Evolutionary conservation across 768 basidiomycete species (phyloP).

Genomic region (Psilocybe azurescens): DNA sequence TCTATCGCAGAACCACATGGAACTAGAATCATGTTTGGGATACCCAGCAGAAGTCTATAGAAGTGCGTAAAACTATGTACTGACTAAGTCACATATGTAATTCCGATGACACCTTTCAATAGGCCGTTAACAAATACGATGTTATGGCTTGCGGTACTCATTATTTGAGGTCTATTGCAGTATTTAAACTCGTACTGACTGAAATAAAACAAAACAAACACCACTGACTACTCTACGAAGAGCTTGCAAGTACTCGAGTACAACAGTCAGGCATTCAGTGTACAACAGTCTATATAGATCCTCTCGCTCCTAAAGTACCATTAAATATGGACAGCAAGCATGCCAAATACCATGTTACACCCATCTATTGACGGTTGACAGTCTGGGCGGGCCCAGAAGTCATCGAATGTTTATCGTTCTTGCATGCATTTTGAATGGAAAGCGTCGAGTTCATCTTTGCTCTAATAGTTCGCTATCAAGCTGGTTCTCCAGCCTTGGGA

Average conservation of each 20-base stretch:
- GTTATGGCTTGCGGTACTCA: too few species aligned
- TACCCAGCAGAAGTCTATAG: neutral
- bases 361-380: conserved; percentile 8
- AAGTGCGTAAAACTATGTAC: neutral
- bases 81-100: too few species aligned
- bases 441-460: neutral
- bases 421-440: conserved; percentile 19
- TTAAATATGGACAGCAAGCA: conserved; percentile 17
- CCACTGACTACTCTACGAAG: too few species aligned
- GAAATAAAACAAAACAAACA: too few species aligned
- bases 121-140: too few species aligned
- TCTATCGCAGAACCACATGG: neutral
- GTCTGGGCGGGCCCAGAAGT: conserved; percentile 14
- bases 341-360: conserved; percentile 3
- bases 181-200: too few species aligned
- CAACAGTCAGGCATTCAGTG: neutral
- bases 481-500: neutral
- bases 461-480: neutral
- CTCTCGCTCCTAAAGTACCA: neutral
- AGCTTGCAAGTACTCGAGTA: too few species aligned
- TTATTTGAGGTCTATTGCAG: too few species aligned
- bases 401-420: conserved; percentile 9
- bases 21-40: neutral
- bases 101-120: too few species aligned
- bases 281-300: neutral